Evolutionary conservation across 2,329 filamentous ascomycete species (phyloP).

Genomic region (Pyrenophora tritici-repentis): DNA sequence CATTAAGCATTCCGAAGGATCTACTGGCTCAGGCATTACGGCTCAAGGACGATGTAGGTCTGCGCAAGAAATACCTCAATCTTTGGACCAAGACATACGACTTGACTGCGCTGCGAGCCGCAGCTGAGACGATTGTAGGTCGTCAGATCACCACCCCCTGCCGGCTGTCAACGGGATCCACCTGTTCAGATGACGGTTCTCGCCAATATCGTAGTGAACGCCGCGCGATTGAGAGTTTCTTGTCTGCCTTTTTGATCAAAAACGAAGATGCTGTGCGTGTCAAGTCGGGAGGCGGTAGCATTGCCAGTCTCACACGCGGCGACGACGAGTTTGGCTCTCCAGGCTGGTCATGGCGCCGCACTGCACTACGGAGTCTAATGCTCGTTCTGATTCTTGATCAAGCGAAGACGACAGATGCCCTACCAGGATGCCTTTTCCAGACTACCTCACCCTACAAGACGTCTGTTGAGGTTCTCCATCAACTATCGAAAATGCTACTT

Average conservation of each 20-base stretch:
- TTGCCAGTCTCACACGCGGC: constrained; percentile 46
- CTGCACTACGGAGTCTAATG: constrained; percentile 63
- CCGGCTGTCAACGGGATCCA: constrained; percentile 45
- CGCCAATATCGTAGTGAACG: constrained; percentile 45
- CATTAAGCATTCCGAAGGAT: constrained; percentile 61
- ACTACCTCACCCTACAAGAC: constrained; percentile 60
- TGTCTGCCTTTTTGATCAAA: constrained; percentile 62
- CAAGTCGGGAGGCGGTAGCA: constrained; percentile 46
- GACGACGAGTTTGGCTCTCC: constrained; percentile 51
- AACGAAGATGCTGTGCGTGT: constrained; percentile 60
- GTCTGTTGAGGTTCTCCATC: constrained; percentile 59
- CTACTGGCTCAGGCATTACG: constrained; percentile 52
- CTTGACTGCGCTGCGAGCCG: constrained; percentile 55
- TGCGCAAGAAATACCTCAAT: constrained; percentile 61
- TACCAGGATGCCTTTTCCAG: constrained; percentile 57
- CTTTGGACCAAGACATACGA: constrained; percentile 65
- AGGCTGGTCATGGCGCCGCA: constrained; percentile 60
- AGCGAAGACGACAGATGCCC: constrained; percentile 49
- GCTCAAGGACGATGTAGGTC: constrained; percentile 61
- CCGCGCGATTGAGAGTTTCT: constrained; percentile 56
- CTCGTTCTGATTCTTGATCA: constrained; percentile 64
- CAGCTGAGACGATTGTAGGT: constrained; percentile 64
- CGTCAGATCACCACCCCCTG: constrained; percentile 52
- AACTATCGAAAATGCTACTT: constrained; percentile 59
- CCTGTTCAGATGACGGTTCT: constrained; percentile 42